Percentiles rank a stretch among this genome's conserved stretches.
These are phyloP conservation scores for Carex littledalei DNA, from an alignment of 176 grass and related monocot genomes.

Conservation along the genomic window DNA sequence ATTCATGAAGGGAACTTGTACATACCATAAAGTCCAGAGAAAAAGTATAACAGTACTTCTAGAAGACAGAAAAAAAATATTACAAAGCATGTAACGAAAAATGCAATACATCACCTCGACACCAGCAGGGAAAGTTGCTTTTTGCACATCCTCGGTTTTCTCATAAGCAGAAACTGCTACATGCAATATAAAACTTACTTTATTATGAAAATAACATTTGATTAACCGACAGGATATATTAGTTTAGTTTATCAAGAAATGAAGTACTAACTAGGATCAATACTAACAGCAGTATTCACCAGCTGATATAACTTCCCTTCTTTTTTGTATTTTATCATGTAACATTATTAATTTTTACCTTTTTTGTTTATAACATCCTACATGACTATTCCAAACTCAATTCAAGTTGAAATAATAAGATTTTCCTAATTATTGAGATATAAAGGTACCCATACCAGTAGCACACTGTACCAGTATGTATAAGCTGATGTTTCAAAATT, in stretches of 20 bases:
- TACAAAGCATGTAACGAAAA: not conserved
- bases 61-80: not conserved
- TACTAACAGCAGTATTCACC: not conserved
- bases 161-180: not conserved
- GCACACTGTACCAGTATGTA: not conserved
- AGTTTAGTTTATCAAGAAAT: not conserved
- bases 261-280: not conserved
- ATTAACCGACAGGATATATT: not conserved
- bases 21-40: not conserved
- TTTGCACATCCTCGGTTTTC: not conserved
- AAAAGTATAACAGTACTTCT: not conserved
- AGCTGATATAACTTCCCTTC: not conserved
- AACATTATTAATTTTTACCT: not conserved
- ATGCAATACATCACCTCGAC: conserved; percentile 18
- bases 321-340: not conserved
- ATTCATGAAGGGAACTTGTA: not conserved
- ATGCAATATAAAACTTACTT: not conserved
- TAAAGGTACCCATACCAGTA: not conserved
- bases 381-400: not conserved
- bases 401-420: not conserved
- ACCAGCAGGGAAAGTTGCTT: conserved; percentile 23
- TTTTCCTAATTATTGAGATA: not conserved
- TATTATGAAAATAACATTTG: not conserved
- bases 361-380: not conserved
- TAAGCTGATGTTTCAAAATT: not conserved